Evolutionary conservation across 1,139 yeast species (phyloP), one percentile per base, ranked within the genome.

Genomic region (Taphrina confusa): DNA sequence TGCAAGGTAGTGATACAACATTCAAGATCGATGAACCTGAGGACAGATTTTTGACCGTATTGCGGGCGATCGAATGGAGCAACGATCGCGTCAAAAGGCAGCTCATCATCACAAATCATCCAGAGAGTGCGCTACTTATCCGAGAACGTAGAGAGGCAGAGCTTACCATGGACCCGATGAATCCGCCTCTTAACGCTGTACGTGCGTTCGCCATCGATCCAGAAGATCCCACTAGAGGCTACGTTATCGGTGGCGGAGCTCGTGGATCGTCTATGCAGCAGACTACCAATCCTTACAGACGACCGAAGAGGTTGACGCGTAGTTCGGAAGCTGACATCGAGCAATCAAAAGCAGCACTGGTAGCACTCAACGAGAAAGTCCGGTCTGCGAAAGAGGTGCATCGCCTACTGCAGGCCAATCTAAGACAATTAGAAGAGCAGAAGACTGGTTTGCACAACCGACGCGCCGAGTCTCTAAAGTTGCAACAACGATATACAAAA

Each of bases 91-190:
- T 62, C 30, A 58, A 49, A 33, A 57, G 52, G n/a, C 61, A 50
- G 11, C 72, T 91, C 60, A 82, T 90, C 61, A 97, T 91, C 73
- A 68, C 78, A 14, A 78, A 78, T 59, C 76, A 74, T 28, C 78
- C 87, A 55, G 96, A 91, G 67, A 77, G 78, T 27, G 74, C 79
- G 0, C 74, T 85, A 0, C 73, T 90, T 39, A 76, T 82, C 22
- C 75, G 77, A 1, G 75, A 81, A 51, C 75, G 82, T 62, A 66
- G 69, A 1, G 78, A 76, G n/a, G 92, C 88, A 0, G 80, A 79
- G 65, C 60, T 64, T 0, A 70, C 80, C 9, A 69, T 82, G 65
- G 71, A 75, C 14, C 61, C 65, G 23, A 65, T 34, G 27, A 44
- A 33, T 20, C 49, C 70, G 0, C 72, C 74, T 0, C 57, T 63